phyloP scores from a whole-genome alignment of 164 flowering plant species.

The Vitis riparia region DNA sequence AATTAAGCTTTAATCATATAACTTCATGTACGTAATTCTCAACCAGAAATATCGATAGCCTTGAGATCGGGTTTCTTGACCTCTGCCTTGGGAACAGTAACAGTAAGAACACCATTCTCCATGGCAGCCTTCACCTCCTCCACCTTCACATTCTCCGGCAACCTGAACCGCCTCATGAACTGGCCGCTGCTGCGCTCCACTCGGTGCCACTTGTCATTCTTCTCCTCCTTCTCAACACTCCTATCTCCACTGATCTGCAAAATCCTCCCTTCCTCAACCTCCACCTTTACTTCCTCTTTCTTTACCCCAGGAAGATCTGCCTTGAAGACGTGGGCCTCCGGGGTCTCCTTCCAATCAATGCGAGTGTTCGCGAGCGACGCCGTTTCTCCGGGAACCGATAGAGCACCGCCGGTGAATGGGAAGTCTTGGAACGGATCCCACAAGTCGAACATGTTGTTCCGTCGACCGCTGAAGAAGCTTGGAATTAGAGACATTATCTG shows the following conservation, averaged over 20 bases:
- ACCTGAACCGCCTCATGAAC: conserved; percentile 9
- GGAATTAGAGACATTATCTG: conserved; percentile 16
- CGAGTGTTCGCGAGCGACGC: not conserved
- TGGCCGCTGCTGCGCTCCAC: no score
- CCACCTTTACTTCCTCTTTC: no score
- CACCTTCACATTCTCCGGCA: conserved; percentile 10
- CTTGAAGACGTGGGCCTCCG: conserved; percentile 6
- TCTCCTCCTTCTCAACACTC: no score
- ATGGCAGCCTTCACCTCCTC: conserved; percentile 4
- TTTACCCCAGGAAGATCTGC: conserved; percentile 2
- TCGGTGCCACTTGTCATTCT: no score
- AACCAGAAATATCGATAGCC: conserved; percentile 9
- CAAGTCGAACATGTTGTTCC: conserved; percentile 12
- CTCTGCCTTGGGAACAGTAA: conserved; percentile 6
- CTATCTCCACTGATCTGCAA: no score
- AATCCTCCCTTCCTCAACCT: no score
- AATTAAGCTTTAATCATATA: no score
- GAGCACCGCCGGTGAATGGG: not conserved
- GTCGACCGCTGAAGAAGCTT: conserved; percentile 15
- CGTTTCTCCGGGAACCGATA: not conserved
- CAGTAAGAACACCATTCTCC: conserved; percentile 13
- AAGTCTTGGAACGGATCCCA: conserved; percentile 19
- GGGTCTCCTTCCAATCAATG: conserved; percentile 13
- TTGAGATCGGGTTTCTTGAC: conserved; percentile 6
- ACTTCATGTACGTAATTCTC: no score